Percentiles rank a stretch among this genome's conserved stretches.
Evolutionary conservation across 2,329 filamentous ascomycete species (phyloP).

Genomic region (Stylonectria norvegica): DNA sequence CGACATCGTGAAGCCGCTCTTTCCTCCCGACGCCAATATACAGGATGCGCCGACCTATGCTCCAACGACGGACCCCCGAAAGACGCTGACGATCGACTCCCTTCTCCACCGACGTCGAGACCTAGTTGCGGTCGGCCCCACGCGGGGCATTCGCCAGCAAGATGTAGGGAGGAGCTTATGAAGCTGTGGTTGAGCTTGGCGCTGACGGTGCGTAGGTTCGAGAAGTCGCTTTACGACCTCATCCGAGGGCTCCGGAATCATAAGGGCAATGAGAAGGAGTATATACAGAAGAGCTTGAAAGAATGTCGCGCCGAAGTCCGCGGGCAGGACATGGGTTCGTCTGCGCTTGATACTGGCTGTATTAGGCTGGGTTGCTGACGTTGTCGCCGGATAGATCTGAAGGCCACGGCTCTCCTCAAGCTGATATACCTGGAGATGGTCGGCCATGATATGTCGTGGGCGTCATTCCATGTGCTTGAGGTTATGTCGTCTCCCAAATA

Average conservation of each 20-base stretch:
- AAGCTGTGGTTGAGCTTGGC: constrained; percentile 3
- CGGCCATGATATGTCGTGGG: constrained; percentile 99
- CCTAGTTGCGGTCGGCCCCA: constrained; percentile 23
- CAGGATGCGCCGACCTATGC: constrained; percentile 21
- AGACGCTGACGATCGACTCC: constrained; percentile 17
- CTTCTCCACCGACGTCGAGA: constrained; percentile 8
- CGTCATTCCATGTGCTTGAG: constrained; percentile 95
- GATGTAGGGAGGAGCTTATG: constrained; percentile 21
- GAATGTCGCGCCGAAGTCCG: constrained; percentile 94
- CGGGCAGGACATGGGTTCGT: constrained; percentile 84
- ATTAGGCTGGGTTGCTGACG: constrained; percentile 14
- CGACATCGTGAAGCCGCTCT: neutral
- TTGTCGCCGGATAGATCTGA: constrained; percentile 64
- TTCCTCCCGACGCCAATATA: constrained; percentile 4
- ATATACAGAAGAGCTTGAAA: constrained; percentile 87
- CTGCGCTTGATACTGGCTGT: neutral
- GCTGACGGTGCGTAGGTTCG: constrained; percentile 68
- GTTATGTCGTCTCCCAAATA: constrained; percentile 98
- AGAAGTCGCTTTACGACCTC: constrained; percentile 98
- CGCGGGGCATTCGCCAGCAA: constrained; percentile 28
- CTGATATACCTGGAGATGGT: constrained; percentile 99
- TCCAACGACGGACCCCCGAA: constrained; percentile 15
- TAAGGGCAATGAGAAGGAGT: constrained; percentile 91
- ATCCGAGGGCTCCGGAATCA: constrained; percentile 93
- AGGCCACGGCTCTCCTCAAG: constrained; percentile 93